Base-by-base conservation (phyloP, 768 basidiomycete species). In the Leccinum ochraceum region DNA sequence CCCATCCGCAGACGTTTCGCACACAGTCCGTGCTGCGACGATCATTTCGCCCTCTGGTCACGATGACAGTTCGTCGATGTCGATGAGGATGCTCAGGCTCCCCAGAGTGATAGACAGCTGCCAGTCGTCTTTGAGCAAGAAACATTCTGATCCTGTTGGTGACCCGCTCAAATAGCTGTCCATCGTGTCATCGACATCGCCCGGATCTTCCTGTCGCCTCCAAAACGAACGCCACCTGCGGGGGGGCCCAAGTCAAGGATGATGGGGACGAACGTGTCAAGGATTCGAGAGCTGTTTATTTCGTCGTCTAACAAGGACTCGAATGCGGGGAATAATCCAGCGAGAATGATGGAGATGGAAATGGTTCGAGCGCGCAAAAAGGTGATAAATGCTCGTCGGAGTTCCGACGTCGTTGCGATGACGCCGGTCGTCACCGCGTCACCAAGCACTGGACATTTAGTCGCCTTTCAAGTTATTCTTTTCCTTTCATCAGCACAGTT, bases 311-410 rank as follows among this genome's bases (percentile, higher is more conserved):
- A 56, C 13, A 30, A 53, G 32, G 32, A 42, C 1, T 20, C n/a
- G n/a, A n/a, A n/a, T n/a, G n/a, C n/a, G n/a, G n/a, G 52, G 14
- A 60, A 7, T 30, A 57, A 63, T 36, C 24, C 46, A 4, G 20
- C 16, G 22, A 60, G 57, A 8, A 58, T 48, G 17, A 60, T 55
- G 1, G 62, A 60, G 42, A 59, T 68, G 17, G 56, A 64, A 48
- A 44, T 64, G 16, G 51, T 56, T 1, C 22, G 62, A n/a, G 20
- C 49, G 7, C 58, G 4, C 46, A 65, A 36, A 58, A 61, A 54
- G 32, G 61, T 53, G 20, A 59, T 42, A 0, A 36, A 46, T n/a
- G 34, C 26, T 22, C 26, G 11, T 13, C 30, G 10, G 4, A 11
- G 32, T 32, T 32, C 32, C 11, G 11, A 26, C 49, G 24, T 6